These are phyloP conservation scores for Candida yuanshanica DNA, from an alignment of 805 yeast species.

Conservation along the genomic window DNA sequence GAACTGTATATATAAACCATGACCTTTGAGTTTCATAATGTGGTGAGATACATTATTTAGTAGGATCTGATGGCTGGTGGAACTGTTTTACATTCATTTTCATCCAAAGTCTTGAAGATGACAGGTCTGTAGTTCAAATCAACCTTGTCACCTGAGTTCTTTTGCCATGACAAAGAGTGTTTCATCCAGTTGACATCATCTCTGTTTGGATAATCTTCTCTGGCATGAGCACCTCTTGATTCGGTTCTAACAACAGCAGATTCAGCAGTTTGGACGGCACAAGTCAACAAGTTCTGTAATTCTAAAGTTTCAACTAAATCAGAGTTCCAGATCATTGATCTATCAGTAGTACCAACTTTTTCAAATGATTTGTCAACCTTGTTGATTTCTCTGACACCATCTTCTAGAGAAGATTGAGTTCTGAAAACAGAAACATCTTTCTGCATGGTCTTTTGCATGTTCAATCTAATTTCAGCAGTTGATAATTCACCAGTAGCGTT, in stretches of 20 bases:
- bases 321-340: conserved; percentile 98
- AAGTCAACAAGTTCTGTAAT: conserved; percentile 91
- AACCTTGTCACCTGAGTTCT: conserved; percentile 61
- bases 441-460: conserved; percentile 96
- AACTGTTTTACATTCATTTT: conserved; percentile 86
- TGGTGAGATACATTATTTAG: conserved; percentile 29
- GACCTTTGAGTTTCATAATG: neutral
- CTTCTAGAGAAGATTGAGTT: conserved; percentile 84
- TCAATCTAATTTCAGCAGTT: conserved; percentile 84
- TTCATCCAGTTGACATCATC: conserved; percentile 98
- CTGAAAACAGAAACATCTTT: conserved; percentile 95
- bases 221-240: conserved; percentile 99
- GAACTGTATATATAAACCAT: neutral
- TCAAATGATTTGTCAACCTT: conserved; percentile 68
- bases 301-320: conserved; percentile 95
- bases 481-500: conserved; percentile 74
- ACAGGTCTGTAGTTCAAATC: conserved; percentile 82
- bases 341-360: conserved; percentile 82
- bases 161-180: conserved; percentile 93
- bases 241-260: conserved; percentile 94
- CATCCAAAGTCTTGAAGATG: conserved; percentile 79
- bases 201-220: conserved; percentile 96
- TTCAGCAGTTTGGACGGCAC: conserved; percentile 93
- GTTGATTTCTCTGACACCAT: conserved; percentile 77
- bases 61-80: conserved; percentile 97